Percentiles rank a stretch among this genome's conserved stretches.
These are phyloP conservation scores for Diatrype stigma DNA, from an alignment of 2,329 filamentous ascomycete genomes.

Conservation along the genomic window DNA sequence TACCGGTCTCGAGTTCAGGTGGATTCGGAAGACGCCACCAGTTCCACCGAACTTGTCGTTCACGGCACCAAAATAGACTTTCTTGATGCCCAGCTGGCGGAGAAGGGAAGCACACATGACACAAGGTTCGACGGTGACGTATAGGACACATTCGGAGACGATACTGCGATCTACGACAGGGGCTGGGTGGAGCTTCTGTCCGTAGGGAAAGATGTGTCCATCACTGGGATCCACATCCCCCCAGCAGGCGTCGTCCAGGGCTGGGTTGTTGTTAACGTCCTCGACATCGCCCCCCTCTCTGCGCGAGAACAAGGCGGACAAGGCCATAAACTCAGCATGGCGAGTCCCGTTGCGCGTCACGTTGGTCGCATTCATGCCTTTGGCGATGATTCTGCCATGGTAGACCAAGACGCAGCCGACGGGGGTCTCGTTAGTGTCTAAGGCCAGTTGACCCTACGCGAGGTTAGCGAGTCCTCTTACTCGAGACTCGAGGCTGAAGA, in stretches of 20 bases:
- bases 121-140: constrained; percentile 97
- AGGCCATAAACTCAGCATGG: constrained; percentile 91
- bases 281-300: constrained; percentile 24
- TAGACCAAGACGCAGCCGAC: constrained; percentile 94
- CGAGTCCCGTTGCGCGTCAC: constrained; percentile 84
- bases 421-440: constrained; percentile 84
- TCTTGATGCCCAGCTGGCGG: constrained; percentile 79
- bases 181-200: constrained; percentile 52
- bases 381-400: constrained; percentile 72
- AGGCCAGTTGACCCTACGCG: constrained; percentile 73
- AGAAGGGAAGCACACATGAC: constrained; percentile 97
- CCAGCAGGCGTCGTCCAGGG: constrained; percentile 38
- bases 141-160: constrained; percentile 70
- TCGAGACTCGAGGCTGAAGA: background rate
- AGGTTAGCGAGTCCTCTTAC: constrained; percentile 15
- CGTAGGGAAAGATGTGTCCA: constrained; percentile 57
- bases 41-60: constrained; percentile 98
- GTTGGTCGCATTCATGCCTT: constrained; percentile 97
- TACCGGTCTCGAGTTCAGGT: constrained; percentile 54
- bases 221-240: constrained; percentile 50
- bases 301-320: constrained; percentile 54
- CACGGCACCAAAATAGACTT: constrained; percentile 90
- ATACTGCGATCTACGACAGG: constrained; percentile 62
- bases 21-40: constrained; percentile 85
- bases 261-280: constrained; percentile 17